Conservation (phyloP, 163 green algal species). For the Trebouxia gelatinosa region DNA sequence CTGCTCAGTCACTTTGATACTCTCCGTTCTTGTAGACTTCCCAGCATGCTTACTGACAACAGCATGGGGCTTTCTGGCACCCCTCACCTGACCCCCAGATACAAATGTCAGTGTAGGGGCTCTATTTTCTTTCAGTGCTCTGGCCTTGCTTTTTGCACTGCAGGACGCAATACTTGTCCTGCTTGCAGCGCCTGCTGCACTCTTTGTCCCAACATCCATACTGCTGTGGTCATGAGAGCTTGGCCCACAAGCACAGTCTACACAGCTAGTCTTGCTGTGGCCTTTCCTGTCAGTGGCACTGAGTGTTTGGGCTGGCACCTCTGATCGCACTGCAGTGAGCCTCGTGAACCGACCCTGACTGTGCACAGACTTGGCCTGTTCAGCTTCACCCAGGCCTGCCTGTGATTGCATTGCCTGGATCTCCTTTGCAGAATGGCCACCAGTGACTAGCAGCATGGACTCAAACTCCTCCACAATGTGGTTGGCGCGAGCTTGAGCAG, state of each 20-base stretch:
- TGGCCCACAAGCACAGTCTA: neutral
- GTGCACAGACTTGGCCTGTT: neutral
- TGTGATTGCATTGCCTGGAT: neutral
- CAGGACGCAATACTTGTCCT: no score
- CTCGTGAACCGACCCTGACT: neutral
- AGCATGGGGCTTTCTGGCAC: neutral
- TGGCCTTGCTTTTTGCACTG: no score
- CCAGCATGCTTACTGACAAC: neutral
- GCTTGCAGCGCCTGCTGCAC: conserved; percentile 14
- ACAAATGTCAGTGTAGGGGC: conserved; percentile 7
- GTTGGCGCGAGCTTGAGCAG: conserved; percentile 9
- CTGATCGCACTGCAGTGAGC: neutral
- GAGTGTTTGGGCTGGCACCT: neutral
- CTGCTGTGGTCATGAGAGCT: neutral
- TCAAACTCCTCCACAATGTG: conserved; percentile 25
- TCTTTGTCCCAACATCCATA: neutral
- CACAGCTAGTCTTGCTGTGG: neutral
- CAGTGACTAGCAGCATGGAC: conserved; percentile 26
- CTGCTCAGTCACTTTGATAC: no score
- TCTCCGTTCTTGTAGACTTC: no score
- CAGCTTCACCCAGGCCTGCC: neutral
- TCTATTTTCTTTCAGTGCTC: conserved; percentile 16
- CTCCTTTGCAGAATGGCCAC: neutral
- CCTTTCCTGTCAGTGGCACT: neutral
- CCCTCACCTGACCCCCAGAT: neutral